A percentile compares a stretch with the other conserved stretches of the same genome.
phyloP scores from a whole-genome alignment of 768 basidiomycete genomes.

The Imleria badia region DNA sequence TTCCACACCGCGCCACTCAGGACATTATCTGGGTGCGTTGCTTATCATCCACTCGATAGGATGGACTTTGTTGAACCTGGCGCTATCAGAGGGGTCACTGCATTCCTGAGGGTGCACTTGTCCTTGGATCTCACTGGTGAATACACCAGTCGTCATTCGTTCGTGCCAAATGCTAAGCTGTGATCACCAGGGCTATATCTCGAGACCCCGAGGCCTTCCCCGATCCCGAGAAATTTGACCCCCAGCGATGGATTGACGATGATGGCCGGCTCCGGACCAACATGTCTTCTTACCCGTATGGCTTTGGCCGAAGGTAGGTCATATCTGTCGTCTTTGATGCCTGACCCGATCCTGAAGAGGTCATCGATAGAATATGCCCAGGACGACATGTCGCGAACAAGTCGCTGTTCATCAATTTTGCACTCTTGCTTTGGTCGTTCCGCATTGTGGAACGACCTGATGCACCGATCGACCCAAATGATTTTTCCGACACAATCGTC shows the following conservation, averaged over 20 bases:
- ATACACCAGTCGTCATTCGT: background rate
- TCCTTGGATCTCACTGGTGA: slow-evolving; percentile 22
- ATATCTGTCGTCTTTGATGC: background rate
- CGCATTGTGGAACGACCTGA: slow-evolving; percentile 45
- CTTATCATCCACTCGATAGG: background rate
- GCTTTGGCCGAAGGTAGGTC: slow-evolving; percentile 45
- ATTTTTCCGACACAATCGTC: slow-evolving; percentile 55
- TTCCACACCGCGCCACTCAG: slow-evolving; percentile 59
- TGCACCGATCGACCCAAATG: slow-evolving; percentile 54
- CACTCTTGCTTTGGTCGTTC: slow-evolving; percentile 64
- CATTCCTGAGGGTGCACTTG: slow-evolving; percentile 24
- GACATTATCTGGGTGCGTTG: slow-evolving; percentile 56
- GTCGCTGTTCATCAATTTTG: slow-evolving; percentile 61
- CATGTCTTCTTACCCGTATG: slow-evolving; percentile 46
- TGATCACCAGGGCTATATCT: slow-evolving; percentile 19
- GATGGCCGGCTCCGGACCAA: slow-evolving; percentile 45
- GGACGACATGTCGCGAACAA: slow-evolving; percentile 51
- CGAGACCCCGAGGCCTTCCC: slow-evolving; percentile 25
- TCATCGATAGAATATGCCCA: slow-evolving; percentile 49
- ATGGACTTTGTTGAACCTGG: slow-evolving; percentile 36
- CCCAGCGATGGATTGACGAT: slow-evolving; percentile 49
- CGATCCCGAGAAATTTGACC: slow-evolving; percentile 48
- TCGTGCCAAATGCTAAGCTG: background rate
- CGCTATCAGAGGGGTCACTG: slow-evolving; percentile 16
- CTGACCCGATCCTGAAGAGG: background rate